Base-by-base conservation (phyloP, 345 rosid genomes). In the Nephelium lappaceum region DNA sequence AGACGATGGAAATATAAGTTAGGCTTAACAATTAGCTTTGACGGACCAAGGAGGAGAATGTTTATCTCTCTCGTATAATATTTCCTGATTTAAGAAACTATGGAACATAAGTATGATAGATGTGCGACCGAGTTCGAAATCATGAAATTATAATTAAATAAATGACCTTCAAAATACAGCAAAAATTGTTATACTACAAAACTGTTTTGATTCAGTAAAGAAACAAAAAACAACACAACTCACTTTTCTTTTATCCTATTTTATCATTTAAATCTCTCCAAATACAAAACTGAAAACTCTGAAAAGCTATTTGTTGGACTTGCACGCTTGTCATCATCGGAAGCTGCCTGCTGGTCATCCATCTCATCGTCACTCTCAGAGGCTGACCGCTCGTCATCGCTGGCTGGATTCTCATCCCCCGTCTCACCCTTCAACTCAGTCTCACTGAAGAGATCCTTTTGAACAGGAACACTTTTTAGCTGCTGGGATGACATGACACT, bases 401-500 rank as follows among this genome's bases (percentile, higher is more conserved):
- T 41, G 41, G 58, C 82, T 16, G 16, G 19, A 11, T 58, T 55
- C 19, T 75, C 82, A 16, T 85, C 51, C 11, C 42, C 69, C 24
- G 72, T 49, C 15, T 81, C 85, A 15, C 86, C 93, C 75, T 83
- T 73, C 61, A 91, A 83, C 24, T 95, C 98, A 43, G 84, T 84
- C 79, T 92, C 93, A 5, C 78, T 85, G 42, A 80, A 92, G 55
- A 95, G 91, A 82, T 93, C 98, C 27, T 85, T 88, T 75, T 93
- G 98, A 41, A 95, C 95, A 24, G 97, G 98, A 42, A 93, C 95
- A 25, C 39, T 82, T 76, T 83, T 90, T 72, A 82, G 89, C 86
- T 91, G 98, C 85, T 95, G 97, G 55, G 94, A 85, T 36, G 92
- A 81, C 81, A 92, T 92, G 67, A 93, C 91, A 71, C 79, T 85